A percentile compares a stretch with the other conserved stretches of the same genome.
phyloP scores from a whole-genome alignment of 768 basidiomycete genomes.

The Kwoniella dendrophila region DNA sequence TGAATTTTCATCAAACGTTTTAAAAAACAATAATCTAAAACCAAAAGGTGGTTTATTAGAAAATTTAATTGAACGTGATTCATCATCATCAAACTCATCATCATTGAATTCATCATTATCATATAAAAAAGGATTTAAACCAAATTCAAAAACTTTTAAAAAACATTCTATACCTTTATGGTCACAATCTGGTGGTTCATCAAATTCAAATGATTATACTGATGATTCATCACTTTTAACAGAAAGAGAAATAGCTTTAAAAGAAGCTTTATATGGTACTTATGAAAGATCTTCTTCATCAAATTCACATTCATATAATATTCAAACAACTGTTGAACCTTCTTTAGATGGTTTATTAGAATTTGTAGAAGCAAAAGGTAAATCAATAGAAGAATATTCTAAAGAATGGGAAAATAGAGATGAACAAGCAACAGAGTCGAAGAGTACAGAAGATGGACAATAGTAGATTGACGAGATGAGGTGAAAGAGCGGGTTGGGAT shows the following conservation, averaged over 20 bases:
- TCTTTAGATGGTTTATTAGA: constrained; percentile 47
- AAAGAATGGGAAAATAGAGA: constrained; percentile 29
- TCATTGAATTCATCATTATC: too few species aligned
- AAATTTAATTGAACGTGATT: constrained; percentile 15
- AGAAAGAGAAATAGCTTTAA: constrained; percentile 39
- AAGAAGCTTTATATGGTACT: constrained; percentile 45
- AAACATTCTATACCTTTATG: background rate
- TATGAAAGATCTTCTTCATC: too few species aligned
- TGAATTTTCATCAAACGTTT: background rate
- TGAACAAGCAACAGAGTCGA: background rate
- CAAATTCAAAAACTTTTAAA: background rate
- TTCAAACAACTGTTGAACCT: too few species aligned
- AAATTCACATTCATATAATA: too few species aligned
- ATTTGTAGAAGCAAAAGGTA: constrained; percentile 36
- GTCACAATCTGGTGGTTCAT: constrained; percentile 15
- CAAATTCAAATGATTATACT: background rate
- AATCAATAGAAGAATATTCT: constrained; percentile 28
- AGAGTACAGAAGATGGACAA: constrained; percentile 1
- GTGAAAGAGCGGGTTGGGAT: too few species aligned
- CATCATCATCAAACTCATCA: too few species aligned
- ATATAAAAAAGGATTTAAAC: too few species aligned
- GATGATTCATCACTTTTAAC: constrained; percentile 14
- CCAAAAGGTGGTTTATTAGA: constrained; percentile 16
- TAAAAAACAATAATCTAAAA: background rate
- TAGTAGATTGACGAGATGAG: background rate